Base-by-base conservation (phyloP, 352 stramenopile genomes). In the Phytophthora uliginosa region DNA sequence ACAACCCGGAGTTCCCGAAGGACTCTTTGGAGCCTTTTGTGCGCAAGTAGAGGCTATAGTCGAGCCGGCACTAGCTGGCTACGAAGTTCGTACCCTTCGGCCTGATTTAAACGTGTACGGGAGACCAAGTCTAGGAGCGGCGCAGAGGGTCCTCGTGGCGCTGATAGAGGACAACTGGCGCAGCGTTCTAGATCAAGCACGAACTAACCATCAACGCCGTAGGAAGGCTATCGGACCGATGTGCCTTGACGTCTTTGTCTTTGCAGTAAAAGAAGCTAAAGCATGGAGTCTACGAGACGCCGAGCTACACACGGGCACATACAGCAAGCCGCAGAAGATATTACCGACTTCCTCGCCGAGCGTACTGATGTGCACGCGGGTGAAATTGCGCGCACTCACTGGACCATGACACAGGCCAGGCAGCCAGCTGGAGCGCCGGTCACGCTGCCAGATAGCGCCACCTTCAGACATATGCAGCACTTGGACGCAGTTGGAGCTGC, bases 341-440 rank as follows among this genome's bases (percentile, higher is more conserved):
- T 70, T 40, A 26, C 10, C 15, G 38, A 34, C 7, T 63, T 61
- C 20, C 33, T 64, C 2, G 7, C 12, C 13, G 26, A 63, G 9
- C 18, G 54, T 9, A 36, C 31, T 4, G 53, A 70, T 6, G 28
- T 70, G 3, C 63, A 59, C 3, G 63, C 64, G 9, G 53, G 22
- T 17, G 28, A 58, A 22, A 70, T 64, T 26, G 26, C 63, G 0
- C 20, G 45, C 7, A 53, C 54, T 12, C 54, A 63, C 22, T 70
- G 42, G 63, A 22, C 22, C 31, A 63, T 63, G 12, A 45, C 63
- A 7, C 61, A 61, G n/a, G 61, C 50, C 6, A 50, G 48, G 2
- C 61, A 53, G 18, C 36, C 50, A 15, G 61, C 13, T 18, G 51
- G 50, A 13, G 6, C 36, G 3, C 8, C 6, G 15, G 48, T 68